Base-by-base conservation (phyloP, 768 basidiomycete species). In the Tephrocybe rancida region DNA sequence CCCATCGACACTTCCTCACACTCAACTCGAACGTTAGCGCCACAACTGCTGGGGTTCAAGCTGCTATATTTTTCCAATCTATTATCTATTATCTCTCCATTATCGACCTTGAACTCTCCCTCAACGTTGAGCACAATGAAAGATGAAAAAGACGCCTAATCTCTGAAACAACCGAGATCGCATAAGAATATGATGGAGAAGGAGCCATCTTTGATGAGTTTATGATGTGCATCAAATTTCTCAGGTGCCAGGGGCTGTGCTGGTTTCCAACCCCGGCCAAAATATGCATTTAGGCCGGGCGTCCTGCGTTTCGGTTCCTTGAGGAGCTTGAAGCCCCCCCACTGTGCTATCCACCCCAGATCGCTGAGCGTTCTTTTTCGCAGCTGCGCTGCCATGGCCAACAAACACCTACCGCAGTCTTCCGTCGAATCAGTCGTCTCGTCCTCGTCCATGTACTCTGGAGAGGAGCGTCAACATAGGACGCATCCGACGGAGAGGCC, bases 381-480 rank as follows among this genome's bases (percentile, higher is more conserved):
- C 63, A 62, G 63, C 61, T 61, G 61, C 61, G 61, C 62, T 53
- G 50, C 56, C 41, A 63, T 64, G 61, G 54, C 57, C 52, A 47
- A 48, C 48, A 57, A 54, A 60, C 56, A 64, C 58, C 42, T 52
- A 59, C 58, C 61, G 58, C 63, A 64, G 58, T 52, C 60, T 56
- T 62, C 63, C 63, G 60, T 62, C 63, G 63, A 64, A 64, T 64
- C 63, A 62, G 59, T 62, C 57, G 63, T 60, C 58, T 59, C 58
- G 2, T 44, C 48, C 53, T 58, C 54, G 42, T 62, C 54, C 32
- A 45, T 51, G 22, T 62, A 58, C 35, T 49, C 41, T 39, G 44
- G 52, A 43, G 60, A 57, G 30, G 55, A 47, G 54, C 49, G 52
- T 48, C 52, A 51, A 5, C 19, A 41, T 49, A 27, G 22, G 35